Evolutionary conservation across 805 yeast species (phyloP).

Genomic region (Myxozyma geophila): DNA sequence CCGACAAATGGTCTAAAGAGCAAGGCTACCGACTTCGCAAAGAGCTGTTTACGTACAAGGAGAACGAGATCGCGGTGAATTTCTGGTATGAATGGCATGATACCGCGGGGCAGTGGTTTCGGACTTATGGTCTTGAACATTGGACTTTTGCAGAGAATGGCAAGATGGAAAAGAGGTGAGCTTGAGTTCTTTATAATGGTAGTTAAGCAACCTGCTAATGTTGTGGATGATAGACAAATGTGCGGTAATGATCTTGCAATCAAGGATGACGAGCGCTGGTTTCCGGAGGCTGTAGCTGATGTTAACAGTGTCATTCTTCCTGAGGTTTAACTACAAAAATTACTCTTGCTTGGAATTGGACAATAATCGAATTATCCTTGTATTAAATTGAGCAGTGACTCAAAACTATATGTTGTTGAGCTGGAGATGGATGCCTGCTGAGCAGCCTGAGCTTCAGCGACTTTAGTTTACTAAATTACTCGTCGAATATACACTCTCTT

Average conservation of each 20-base stretch:
- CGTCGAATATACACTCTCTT: too few relatives aligned
- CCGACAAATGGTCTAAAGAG: slow-evolving; percentile 32
- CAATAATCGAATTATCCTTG: too few relatives aligned
- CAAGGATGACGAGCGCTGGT: slow-evolving; percentile 27
- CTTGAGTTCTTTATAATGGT: background rate
- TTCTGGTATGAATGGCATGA: slow-evolving; percentile 36
- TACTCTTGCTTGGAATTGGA: too few relatives aligned
- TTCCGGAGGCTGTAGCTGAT: slow-evolving; percentile 22
- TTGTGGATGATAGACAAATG: slow-evolving; percentile 22
- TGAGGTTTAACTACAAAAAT: background rate
- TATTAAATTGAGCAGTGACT: too few relatives aligned
- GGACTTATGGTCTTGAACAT: slow-evolving; percentile 35
- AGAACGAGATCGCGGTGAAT: slow-evolving; percentile 34
- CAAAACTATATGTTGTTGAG: too few relatives aligned
- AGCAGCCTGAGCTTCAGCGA: too few relatives aligned
- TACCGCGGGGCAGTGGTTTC: slow-evolving; percentile 26
- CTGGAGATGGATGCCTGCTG: too few relatives aligned
- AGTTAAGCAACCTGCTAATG: background rate
- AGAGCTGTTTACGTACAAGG: slow-evolving; percentile 30
- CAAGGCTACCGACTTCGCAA: slow-evolving; percentile 28
- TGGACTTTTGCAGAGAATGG: slow-evolving; percentile 36
- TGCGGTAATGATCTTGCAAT: slow-evolving; percentile 32
- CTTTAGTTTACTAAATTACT: too few relatives aligned
- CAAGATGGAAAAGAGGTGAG: slow-evolving; percentile 31
- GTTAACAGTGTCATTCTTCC: slow-evolving; percentile 18